Conservation (phyloP, 768 basidiomycete genomes). For the Amyloporia xantha region DNA sequence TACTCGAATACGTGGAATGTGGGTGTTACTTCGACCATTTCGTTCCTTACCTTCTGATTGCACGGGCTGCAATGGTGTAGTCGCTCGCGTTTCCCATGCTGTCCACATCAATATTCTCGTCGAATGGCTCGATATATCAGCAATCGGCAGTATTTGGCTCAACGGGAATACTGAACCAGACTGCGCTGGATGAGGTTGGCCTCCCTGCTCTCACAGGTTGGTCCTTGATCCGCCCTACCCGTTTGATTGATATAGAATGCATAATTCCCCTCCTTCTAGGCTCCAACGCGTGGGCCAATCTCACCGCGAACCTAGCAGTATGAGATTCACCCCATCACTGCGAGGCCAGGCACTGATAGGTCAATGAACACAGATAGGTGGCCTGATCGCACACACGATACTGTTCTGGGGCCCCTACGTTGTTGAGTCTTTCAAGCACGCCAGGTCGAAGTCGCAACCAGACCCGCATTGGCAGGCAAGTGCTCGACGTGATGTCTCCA, state of each 20-base stretch:
- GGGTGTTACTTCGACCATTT: constrained; percentile 14
- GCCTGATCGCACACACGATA: constrained; percentile 47
- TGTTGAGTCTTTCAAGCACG: constrained; percentile 42
- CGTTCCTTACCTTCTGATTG: constrained; percentile 20
- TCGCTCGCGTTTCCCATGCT: constrained; percentile 52
- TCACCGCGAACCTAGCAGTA: constrained; percentile 43
- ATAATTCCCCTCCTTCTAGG: constrained; percentile 21
- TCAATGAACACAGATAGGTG: constrained; percentile 40
- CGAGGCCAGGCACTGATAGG: too few relatives aligned
- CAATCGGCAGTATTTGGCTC: constrained; percentile 48
- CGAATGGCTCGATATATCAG: constrained; percentile 48
- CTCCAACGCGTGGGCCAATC: constrained; percentile 46
- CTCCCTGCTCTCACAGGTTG: constrained; percentile 28
- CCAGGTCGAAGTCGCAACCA: constrained; percentile 37
- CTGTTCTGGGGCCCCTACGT: constrained; percentile 55
- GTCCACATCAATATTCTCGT: constrained; percentile 49
- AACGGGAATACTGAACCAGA: constrained; percentile 45
- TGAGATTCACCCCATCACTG: constrained; percentile 8
- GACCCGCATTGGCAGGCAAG: constrained; percentile 51
- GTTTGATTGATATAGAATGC: background rate
- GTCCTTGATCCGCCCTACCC: background rate
- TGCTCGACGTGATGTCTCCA: background rate
- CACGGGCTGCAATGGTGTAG: constrained; percentile 20
- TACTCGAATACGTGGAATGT: constrained; percentile 61
- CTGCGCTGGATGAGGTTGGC: constrained; percentile 42